Evolutionary conservation across 2,329 filamentous ascomycete species (phyloP).

Genomic region (Didymella keratinophila): DNA sequence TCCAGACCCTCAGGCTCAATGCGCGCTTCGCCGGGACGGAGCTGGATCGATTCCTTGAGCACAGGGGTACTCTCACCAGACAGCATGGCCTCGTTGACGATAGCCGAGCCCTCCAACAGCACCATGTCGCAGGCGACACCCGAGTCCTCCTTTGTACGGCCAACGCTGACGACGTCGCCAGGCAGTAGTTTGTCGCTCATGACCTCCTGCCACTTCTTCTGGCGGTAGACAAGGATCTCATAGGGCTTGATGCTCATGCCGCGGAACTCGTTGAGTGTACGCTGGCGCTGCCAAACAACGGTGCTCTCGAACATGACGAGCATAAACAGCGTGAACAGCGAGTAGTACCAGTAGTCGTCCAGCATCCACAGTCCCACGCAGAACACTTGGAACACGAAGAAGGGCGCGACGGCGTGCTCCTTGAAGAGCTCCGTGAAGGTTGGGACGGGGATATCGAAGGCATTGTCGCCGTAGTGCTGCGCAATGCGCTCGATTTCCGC

Average conservation of each 20-base stretch:
- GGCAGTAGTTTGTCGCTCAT: conserved; percentile 91
- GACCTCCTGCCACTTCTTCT: conserved; percentile 86
- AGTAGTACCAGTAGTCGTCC: conserved; percentile 99
- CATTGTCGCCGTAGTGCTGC: conserved; percentile 94
- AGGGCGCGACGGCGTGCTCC: conserved; percentile 97
- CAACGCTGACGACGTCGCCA: conserved; percentile 90
- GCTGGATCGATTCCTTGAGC: conserved; percentile 92
- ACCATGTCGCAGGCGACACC: conserved; percentile 98
- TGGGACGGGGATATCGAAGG: conserved; percentile 96
- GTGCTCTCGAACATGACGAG: conserved; percentile 97
- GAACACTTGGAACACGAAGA: conserved; percentile 99
- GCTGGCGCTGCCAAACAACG: conserved; percentile 97
- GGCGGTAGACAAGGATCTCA: conserved; percentile 87
- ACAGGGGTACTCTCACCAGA: conserved; percentile 97
- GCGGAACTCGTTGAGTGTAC: conserved; percentile 93
- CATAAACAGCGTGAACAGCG: conserved; percentile 98
- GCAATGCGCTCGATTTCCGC: conserved; percentile 81
- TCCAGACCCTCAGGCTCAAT: conserved; percentile 92
- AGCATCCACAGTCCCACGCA: conserved; percentile 98
- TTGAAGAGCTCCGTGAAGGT: conserved; percentile 96
- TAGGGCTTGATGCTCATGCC: conserved; percentile 99
- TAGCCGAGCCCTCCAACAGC: conserved; percentile 90
- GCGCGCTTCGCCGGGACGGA: conserved; percentile 79
- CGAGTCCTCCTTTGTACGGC: conserved; percentile 93
- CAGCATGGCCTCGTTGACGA: conserved; percentile 99